phyloP scores from a whole-genome alignment of 345 rosid genomes.

The Alliaria petiolata region DNA sequence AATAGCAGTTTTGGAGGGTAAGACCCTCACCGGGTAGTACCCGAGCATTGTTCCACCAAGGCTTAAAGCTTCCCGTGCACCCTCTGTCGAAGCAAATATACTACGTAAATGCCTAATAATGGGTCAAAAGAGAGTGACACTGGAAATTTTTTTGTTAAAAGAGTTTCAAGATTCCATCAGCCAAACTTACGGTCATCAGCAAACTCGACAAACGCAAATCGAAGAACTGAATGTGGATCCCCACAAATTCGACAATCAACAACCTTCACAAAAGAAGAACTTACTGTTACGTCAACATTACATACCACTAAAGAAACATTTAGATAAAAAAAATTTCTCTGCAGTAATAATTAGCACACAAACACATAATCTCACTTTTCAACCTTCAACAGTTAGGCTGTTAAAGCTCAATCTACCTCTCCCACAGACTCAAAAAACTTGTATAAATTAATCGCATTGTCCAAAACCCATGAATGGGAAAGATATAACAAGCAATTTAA shows the following conservation, averaged over 20 bases:
- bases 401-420: background rate
- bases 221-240: constrained; percentile 92
- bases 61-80: constrained; percentile 70
- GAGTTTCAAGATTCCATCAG: background rate
- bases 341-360: background rate
- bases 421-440: background rate
- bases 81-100: constrained; percentile 44
- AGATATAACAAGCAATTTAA: background rate
- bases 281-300: background rate
- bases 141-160: background rate
- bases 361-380: background rate
- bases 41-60: constrained; percentile 87
- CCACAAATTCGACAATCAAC: constrained; percentile 95
- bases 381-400: background rate
- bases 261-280: constrained; percentile 51
- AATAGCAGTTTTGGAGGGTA: constrained; percentile 93
- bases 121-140: background rate
- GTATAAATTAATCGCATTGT: background rate
- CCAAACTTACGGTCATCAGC: constrained; percentile 72
- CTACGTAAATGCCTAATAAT: no score
- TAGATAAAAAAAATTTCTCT: background rate
- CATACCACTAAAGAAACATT: background rate
- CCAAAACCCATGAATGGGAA: background rate
- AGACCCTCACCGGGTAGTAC: constrained; percentile 78
- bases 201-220: constrained; percentile 93